Base-by-base conservation (phyloP, 2,329 filamentous ascomycete genomes). In the Alternaria rosae region DNA sequence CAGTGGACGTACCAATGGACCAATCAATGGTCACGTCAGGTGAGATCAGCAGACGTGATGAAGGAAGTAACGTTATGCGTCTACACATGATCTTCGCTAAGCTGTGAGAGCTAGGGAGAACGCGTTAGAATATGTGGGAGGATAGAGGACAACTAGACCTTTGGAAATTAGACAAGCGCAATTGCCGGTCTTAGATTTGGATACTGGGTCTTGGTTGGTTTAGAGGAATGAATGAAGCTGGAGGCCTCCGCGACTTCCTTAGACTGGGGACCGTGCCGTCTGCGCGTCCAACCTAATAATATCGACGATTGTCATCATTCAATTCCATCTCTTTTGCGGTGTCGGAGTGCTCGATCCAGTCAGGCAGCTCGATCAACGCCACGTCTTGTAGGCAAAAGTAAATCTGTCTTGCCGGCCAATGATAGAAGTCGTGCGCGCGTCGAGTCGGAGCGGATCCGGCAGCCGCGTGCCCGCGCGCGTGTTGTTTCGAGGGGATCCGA, bases 391-490 rank as follows among this genome's bases (percentile, higher is more conserved):
- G 38, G 26, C 30, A 47, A n/a, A 41, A 38, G 30, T n/a, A 23
- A 38, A 38, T 26, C 23, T 25, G n/a, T 11, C 13, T 26, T 12
- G 23, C 2, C 20, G 28, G 44, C 43, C 43, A 50, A 41, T 57
- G 11, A 50, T 6, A 32, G 15, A 9, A 21, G 20, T 25, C 25
- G n/a, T 17, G 20, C 15, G n/a, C 43, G 20, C 11, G 13, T 23
- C 28, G 38, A n/a, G 30, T 15, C 52, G 53, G 35, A 56, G 52
- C 57, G 56, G 50, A 59, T 59, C 57, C 61, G 56, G 35, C 51
- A 48, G 57, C 30, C 45, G 54, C 17, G 20, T 30, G 41, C 13
- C 21, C 30, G 54, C 30, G 50, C 26, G 35, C 30, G 35, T 51
- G 30, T 23, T 38, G 7, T 38, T 51, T 15, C 47, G 57, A 59